Evolutionary conservation across 2,329 filamentous ascomycete species (phyloP).

Genomic region (Ophiostoma piceae): DNA sequence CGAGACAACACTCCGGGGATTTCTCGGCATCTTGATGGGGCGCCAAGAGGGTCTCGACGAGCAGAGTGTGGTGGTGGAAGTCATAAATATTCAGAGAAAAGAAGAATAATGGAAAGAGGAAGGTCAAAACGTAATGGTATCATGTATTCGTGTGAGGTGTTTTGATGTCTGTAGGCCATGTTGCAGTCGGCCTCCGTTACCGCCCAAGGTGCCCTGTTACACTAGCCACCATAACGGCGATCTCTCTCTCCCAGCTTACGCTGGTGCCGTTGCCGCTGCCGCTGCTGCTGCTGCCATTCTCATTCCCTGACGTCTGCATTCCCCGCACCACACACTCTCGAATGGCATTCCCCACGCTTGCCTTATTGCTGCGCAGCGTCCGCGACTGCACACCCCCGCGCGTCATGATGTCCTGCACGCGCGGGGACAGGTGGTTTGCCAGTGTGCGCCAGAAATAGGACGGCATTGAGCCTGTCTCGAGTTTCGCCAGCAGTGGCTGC

Average conservation of each 20-base stretch:
- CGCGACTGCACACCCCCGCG: constrained; percentile 79
- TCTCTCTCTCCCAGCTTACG: constrained; percentile 69
- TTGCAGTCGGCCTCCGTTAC: constrained; percentile 26
- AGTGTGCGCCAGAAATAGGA: constrained; percentile 93
- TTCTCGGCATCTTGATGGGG: constrained; percentile 7
- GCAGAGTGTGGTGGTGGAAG: neutral
- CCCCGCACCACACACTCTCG: constrained; percentile 78
- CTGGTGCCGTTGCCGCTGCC: constrained; percentile 29
- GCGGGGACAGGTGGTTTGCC: constrained; percentile 67
- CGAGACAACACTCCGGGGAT: neutral
- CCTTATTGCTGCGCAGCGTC: constrained; percentile 70
- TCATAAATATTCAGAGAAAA: neutral
- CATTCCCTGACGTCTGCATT: constrained; percentile 51
- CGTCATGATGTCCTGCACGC: constrained; percentile 78
- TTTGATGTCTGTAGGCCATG: neutral
- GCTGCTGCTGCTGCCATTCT: constrained; percentile 34
- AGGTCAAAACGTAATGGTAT: constrained; percentile 5
- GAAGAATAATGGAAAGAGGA: neutral
- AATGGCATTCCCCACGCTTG: constrained; percentile 69
- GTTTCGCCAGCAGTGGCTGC: constrained; percentile 63
- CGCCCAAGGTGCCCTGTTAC: constrained; percentile 58
- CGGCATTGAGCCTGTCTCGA: constrained; percentile 81
- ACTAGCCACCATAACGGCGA: constrained; percentile 89
- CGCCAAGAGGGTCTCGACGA: constrained; percentile 9
- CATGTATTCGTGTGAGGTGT: constrained; percentile 11